phyloP scores from a whole-genome alignment of 331 rosid species.

The Rhamnella rubrinervis region DNA sequence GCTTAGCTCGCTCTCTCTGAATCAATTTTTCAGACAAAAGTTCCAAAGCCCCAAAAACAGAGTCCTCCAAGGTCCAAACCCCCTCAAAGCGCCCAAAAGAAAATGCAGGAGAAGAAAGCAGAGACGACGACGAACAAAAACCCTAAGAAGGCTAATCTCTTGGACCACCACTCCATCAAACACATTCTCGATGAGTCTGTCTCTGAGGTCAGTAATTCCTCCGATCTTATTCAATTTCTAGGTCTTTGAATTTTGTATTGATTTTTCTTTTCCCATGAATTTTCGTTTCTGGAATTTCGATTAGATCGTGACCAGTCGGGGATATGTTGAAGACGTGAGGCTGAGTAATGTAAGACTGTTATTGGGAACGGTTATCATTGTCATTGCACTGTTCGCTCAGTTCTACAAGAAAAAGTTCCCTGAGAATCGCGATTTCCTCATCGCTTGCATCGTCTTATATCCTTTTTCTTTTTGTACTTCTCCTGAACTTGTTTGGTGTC shows the following conservation, averaged over 20 bases:
- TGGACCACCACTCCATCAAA: slow-evolving; percentile 82
- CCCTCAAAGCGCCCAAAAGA: background rate
- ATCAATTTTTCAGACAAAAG: too few relatives aligned
- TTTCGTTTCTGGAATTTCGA: background rate
- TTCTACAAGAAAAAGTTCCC: slow-evolving; percentile 95
- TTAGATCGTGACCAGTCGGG: slow-evolving; percentile 70
- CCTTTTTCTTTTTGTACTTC: slow-evolving; percentile 23
- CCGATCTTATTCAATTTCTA: background rate
- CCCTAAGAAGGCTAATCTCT: slow-evolving; percentile 82
- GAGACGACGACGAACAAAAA: slow-evolving; percentile 35
- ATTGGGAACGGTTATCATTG: slow-evolving; percentile 63
- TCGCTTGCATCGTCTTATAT: slow-evolving; percentile 81
- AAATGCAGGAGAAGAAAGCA: slow-evolving; percentile 37
- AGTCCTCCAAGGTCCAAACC: background rate
- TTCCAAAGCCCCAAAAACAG: background rate
- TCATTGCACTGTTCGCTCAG: slow-evolving; percentile 84
- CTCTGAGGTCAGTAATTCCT: slow-evolving; percentile 55
- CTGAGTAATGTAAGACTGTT: slow-evolving; percentile 70
- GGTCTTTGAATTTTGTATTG: background rate
- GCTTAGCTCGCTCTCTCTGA: too few relatives aligned
- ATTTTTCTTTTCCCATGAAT: background rate
- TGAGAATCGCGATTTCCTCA: slow-evolving; percentile 78
- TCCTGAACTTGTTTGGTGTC: background rate
- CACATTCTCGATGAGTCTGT: slow-evolving; percentile 82
- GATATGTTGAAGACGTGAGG: slow-evolving; percentile 81